phyloP scores from a whole-genome alignment of 495 filamentous ascomycete species.

The Penicillium cataractarum region DNA sequence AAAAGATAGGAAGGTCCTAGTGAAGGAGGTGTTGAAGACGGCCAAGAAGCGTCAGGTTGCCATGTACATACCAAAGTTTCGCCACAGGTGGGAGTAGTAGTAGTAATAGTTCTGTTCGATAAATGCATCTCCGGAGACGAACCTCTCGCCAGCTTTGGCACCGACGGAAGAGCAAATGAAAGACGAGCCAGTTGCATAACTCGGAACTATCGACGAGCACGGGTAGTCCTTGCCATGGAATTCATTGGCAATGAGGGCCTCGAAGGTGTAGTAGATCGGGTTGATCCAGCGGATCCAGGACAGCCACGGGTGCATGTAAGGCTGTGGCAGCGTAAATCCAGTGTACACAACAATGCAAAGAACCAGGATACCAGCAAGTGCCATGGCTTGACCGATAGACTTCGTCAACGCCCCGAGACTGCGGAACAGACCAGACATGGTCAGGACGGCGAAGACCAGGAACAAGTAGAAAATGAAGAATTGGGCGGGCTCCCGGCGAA shows the following conservation, averaged over 20 bases:
- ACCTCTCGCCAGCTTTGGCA: constrained; percentile 48
- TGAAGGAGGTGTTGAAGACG: neutral
- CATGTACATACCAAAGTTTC: constrained; percentile 55
- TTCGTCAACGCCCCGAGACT: constrained; percentile 44
- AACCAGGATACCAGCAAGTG: constrained; percentile 44
- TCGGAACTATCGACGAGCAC: constrained; percentile 44
- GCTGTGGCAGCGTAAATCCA: constrained; percentile 44
- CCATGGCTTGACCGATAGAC: constrained; percentile 46
- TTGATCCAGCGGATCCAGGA: constrained; percentile 49
- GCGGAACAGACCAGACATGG: constrained; percentile 55
- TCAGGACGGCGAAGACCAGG: constrained; percentile 47
- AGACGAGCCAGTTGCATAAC: constrained; percentile 42
- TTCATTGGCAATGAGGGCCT: constrained; percentile 52
- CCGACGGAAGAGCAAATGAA: constrained; percentile 56
- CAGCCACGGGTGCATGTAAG: constrained; percentile 52
- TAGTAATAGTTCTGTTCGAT: constrained; percentile 58
- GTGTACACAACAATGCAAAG: constrained; percentile 47
- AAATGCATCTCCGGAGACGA: constrained; percentile 54
- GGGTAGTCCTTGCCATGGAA: constrained; percentile 56
- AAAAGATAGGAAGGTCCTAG: too few species aligned
- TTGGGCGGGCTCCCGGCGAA: constrained; percentile 44
- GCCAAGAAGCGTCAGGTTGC: neutral
- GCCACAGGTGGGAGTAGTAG: constrained; percentile 59
- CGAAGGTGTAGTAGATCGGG: constrained; percentile 45
- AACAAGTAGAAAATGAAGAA: constrained; percentile 65